Percentiles rank a stretch among this genome's conserved stretches.
phyloP scores from a whole-genome alignment of 2,329 filamentous ascomycete genomes.

The Xylaria polymorpha region DNA sequence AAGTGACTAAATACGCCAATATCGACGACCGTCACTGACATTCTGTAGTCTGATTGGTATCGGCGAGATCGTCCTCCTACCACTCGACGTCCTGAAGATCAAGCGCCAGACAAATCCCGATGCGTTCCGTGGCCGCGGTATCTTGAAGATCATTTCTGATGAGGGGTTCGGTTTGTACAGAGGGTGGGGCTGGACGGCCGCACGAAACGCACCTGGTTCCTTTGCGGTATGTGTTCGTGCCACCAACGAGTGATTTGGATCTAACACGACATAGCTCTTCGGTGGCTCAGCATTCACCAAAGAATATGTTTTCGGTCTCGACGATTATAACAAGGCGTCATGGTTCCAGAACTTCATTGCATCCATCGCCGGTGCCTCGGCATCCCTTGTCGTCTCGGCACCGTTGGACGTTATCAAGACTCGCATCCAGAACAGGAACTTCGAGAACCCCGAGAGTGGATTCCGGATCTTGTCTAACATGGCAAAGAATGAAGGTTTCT shows the following conservation, averaged over 20 bases:
- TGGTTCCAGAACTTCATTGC: conserved; percentile 99
- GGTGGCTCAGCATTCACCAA: conserved; percentile 97
- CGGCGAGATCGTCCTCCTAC: conserved; percentile 94
- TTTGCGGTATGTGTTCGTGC: conserved; percentile 79
- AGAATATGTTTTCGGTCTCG: conserved; percentile 89
- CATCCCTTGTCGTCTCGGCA: conserved; percentile 95
- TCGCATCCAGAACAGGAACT: conserved; percentile 97
- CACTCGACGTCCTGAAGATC: conserved; percentile 98
- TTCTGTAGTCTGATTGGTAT: conserved; percentile 84
- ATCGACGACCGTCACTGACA: conserved; percentile 56
- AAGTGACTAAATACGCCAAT: conserved; percentile 12
- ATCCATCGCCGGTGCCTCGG: conserved; percentile 92
- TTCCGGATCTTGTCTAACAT: conserved; percentile 93
- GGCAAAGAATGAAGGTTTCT: conserved; percentile 87
- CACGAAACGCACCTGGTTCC: conserved; percentile 94
- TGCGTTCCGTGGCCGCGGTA: conserved; percentile 92
- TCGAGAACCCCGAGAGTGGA: conserved; percentile 95
- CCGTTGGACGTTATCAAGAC: conserved; percentile 98
- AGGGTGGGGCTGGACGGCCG: conserved; percentile 97
- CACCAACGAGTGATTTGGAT: conserved; percentile 14
- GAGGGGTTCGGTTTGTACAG: conserved; percentile 96
- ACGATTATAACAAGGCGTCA: conserved; percentile 93
- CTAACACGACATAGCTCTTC: conserved; percentile 75
- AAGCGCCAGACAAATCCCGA: conserved; percentile 99
- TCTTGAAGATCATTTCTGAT: conserved; percentile 89